phyloP scores from a whole-genome alignment of 805 yeast species.

The Saturnispora besseyi region DNA sequence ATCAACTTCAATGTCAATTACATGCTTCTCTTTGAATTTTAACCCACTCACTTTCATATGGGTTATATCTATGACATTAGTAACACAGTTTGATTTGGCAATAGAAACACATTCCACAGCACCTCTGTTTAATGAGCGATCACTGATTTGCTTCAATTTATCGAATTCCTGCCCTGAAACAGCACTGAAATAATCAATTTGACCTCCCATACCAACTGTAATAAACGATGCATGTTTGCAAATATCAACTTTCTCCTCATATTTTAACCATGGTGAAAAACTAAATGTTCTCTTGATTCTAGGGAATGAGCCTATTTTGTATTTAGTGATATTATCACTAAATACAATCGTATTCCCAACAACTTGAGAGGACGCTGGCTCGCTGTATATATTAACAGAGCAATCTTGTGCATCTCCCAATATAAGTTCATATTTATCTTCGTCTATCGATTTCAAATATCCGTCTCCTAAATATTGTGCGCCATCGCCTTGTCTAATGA shows the following conservation, averaged over 20 bases:
- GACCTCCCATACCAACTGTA: conserved; percentile 33
- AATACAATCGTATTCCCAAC: conserved; percentile 6
- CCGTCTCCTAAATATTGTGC: conserved; percentile 2
- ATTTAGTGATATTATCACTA: conserved; percentile 14
- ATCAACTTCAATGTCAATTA: neutral
- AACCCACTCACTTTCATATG: neutral
- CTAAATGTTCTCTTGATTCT: conserved; percentile 24
- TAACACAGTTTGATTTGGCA: neutral
- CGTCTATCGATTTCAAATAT: neutral
- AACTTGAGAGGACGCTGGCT: conserved; percentile 12
- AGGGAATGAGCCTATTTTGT: conserved; percentile 25
- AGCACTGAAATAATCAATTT: conserved; percentile 18
- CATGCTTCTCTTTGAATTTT: neutral
- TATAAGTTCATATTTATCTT: conserved; percentile 13
- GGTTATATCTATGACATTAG: neutral
- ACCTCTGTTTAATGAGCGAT: neutral
- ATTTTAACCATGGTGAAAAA: conserved; percentile 26
- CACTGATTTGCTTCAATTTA: neutral
- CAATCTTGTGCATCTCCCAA: conserved; percentile 15
- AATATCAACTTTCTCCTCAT: conserved; percentile 4
- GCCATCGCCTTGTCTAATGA: neutral
- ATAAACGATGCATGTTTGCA: conserved; percentile 14
- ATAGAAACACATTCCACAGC: neutral
- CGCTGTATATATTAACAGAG: conserved; percentile 8
- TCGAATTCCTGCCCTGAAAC: conserved; percentile 10